phyloP scores from a whole-genome alignment of 768 basidiomycete species.

The Asterophora parasitica region DNA sequence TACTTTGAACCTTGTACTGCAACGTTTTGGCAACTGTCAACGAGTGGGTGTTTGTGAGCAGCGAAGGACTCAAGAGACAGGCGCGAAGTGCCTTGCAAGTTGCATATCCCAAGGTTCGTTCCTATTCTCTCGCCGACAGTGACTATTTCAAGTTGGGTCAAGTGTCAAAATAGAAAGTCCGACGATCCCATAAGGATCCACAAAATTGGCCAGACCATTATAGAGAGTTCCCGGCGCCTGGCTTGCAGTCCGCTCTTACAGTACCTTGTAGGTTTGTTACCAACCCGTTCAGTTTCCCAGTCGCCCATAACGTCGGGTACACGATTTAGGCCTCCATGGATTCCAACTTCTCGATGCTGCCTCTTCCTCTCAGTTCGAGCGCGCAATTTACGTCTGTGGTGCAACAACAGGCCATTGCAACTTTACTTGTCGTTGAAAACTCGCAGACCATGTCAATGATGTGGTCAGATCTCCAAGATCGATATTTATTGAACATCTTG shows the following conservation, averaged over 20 bases:
- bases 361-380: conserved; percentile 6
- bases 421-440: conserved; percentile 55
- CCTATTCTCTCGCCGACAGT: conserved; percentile 6
- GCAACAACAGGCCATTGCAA: conserved; percentile 30
- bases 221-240: conserved; percentile 7
- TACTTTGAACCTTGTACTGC: conserved; percentile 6
- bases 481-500: conserved; percentile 39
- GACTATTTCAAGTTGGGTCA: conserved; percentile 17
- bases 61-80: background rate
- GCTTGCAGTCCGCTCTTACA: conserved; percentile 6
- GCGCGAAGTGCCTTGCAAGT: conserved; percentile 1
- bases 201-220: conserved; percentile 19
- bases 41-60: background rate
- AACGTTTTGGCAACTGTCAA: conserved; percentile 15
- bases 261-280: background rate
- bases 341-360: conserved; percentile 3
- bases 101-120: conserved; percentile 15
- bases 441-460: conserved; percentile 38
- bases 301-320: conserved; percentile 1
- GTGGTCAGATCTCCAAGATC: conserved; percentile 48
- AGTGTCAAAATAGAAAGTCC: conserved; percentile 35
- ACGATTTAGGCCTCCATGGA: conserved; percentile 8
- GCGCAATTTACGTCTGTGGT: conserved; percentile 18
- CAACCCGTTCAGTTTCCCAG: conserved; percentile 4
- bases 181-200: conserved; percentile 40